Evolutionary conservation across 805 yeast genomes (phyloP).

Genomic region (Hanseniaspora clermontiae): DNA sequence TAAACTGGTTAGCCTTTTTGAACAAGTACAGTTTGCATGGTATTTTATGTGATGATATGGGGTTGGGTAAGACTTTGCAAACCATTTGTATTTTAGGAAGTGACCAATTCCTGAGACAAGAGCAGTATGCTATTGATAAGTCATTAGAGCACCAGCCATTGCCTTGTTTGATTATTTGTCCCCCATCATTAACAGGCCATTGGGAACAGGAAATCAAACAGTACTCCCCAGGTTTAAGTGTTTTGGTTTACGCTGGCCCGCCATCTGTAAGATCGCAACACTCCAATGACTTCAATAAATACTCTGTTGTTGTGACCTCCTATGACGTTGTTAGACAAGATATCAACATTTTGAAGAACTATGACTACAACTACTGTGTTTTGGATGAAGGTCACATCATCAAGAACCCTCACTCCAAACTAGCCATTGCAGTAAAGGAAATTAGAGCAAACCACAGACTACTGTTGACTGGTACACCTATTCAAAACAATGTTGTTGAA

Average conservation of each 20-base stretch:
- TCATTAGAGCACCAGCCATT: slow-evolving; percentile 57
- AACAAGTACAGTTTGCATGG: slow-evolving; percentile 94
- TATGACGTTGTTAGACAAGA: slow-evolving; percentile 96
- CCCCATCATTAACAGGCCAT: slow-evolving; percentile 95
- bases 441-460: slow-evolving; percentile 79
- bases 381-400: slow-evolving; percentile 96
- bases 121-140: slow-evolving; percentile 46
- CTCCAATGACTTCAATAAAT: slow-evolving; percentile 37
- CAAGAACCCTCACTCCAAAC: slow-evolving; percentile 77
- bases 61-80: slow-evolving; percentile 91
- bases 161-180: slow-evolving; percentile 83
- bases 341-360: slow-evolving; percentile 43
- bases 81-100: slow-evolving; percentile 94
- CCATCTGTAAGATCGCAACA: slow-evolving; percentile 57
- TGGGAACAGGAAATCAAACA: slow-evolving; percentile 93
- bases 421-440: slow-evolving; percentile 76
- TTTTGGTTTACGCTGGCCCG: slow-evolving; percentile 84
- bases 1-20: slow-evolving; percentile 91
- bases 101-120: slow-evolving; percentile 77
- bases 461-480: slow-evolving; percentile 92
- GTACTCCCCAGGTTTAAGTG: slow-evolving; percentile 76
- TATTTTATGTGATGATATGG: slow-evolving; percentile 98
- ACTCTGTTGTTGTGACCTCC: slow-evolving; percentile 86
- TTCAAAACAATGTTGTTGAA: slow-evolving; percentile 91
- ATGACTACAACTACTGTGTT: slow-evolving; percentile 84